Evolutionary conservation across 2,329 filamentous ascomycete species (phyloP).

Genomic region (Rhynchosporium secalis): DNA sequence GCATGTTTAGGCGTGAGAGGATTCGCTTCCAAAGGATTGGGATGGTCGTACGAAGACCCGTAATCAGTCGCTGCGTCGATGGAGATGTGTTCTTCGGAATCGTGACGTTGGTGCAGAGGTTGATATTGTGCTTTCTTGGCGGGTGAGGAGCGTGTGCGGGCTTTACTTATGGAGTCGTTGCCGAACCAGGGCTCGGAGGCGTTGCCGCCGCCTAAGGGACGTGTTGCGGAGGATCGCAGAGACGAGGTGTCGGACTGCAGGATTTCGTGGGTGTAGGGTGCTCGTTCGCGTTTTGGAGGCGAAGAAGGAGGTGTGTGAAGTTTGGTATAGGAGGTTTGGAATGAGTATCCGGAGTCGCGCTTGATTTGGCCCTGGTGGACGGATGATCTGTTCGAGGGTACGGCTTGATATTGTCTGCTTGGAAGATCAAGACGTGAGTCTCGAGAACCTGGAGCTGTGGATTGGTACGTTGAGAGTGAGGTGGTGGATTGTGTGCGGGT

Average conservation of each 20-base stretch:
- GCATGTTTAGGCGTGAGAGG: constrained; percentile 42
- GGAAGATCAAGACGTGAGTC: constrained; percentile 58
- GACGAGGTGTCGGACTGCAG: constrained; percentile 25
- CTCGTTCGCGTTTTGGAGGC: constrained; percentile 25
- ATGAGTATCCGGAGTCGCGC: constrained; percentile 43
- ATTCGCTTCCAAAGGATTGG: constrained; percentile 56
- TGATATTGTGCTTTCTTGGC: constrained; percentile 26
- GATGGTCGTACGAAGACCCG: constrained; percentile 38
- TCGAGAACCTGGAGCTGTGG: constrained; percentile 51
- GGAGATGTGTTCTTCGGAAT: constrained; percentile 35
- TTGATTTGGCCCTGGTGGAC: constrained; percentile 50
- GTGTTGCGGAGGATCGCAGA: constrained; percentile 22
- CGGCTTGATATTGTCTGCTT: constrained; percentile 55
- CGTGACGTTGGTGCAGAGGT: constrained; percentile 45
- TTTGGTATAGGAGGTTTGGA: background rate
- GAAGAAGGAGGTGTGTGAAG: constrained; percentile 18
- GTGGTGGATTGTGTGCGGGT: constrained; percentile 66
- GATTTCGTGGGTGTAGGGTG: constrained; percentile 50
- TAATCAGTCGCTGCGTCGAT: constrained; percentile 10
- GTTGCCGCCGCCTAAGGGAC: constrained; percentile 8
- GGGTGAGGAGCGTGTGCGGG: constrained; percentile 31
- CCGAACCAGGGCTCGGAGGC: constrained; percentile 34
- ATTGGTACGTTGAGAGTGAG: constrained; percentile 53
- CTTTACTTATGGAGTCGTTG: constrained; percentile 37
- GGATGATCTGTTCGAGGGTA: constrained; percentile 46